Evolutionary conservation across 371 early-diverging fungal species (phyloP), one percentile per base, ranked within the genome.

Genomic region (Lichtheimia ornata): DNA sequence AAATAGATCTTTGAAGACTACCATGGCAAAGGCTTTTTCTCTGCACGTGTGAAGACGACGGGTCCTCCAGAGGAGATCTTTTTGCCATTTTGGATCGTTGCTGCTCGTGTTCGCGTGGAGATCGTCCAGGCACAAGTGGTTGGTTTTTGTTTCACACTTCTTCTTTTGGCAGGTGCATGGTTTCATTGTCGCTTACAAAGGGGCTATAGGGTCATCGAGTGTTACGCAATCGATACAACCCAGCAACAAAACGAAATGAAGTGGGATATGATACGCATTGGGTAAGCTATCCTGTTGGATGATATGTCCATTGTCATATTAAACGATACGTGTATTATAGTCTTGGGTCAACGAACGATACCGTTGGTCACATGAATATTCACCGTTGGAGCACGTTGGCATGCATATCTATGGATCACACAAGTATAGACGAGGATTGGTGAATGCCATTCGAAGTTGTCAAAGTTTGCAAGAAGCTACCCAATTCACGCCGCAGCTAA

Each of bases 11-110:
- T 86, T 69, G 72, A 79, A 59, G 70, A 71, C 18, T 84, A 79
- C 50, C 86, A 86, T 52, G 82, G 83, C 12, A 79, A 73, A n/a
- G 84, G 84, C 35, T 86, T 84, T 67, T 86, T 86, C 59, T 81
- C 86, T 1, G 75, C 74, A 14, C 79, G 77, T 12, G 47, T 77
- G 22, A 70, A 65, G 14, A 64, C 70, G 14, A 72, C 75, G 2
- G 70, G 77, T 9, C 72, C 79, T n/a, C 77, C 83, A 17, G 79
- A 83, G 53, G 79, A 84, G 58, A 65, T 72, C 5, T 86, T 79
- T 59, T 61, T 86, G 18, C 86, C 86, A 0, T 86, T 84, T 54
- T 86, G 86, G 86, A 80, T 81, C 1, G 79, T 81, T 3, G 80
- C 84, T 45, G 81, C 79, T 18, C 73, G 73, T 28, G 79, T 86